Evolutionary conservation across 768 basidiomycete genomes (phyloP).

Genomic region (Pseudohyphozyma bogoriensis): DNA sequence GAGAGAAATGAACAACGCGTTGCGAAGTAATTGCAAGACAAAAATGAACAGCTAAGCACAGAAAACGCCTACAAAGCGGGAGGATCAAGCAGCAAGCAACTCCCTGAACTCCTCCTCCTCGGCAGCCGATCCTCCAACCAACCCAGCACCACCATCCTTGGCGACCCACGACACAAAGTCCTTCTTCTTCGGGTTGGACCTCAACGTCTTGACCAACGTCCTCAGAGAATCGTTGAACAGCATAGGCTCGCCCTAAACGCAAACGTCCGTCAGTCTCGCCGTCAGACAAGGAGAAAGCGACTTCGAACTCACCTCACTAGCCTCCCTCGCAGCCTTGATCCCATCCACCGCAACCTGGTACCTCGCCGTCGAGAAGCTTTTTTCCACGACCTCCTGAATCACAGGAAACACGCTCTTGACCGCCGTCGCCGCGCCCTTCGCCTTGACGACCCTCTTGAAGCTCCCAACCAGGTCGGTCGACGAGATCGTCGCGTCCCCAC

Average conservation of each 20-base stretch:
- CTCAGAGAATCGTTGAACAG: background rate
- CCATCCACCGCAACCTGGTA: conserved; percentile 63
- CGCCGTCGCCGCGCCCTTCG: conserved; percentile 63
- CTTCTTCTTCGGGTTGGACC: background rate
- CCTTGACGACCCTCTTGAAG: conserved; percentile 43
- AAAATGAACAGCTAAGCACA: no score
- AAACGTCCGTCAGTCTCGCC: no score
- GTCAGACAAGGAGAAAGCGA: background rate
- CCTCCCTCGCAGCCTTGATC: conserved; percentile 55
- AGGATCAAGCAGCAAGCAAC: no score
- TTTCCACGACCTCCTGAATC: conserved; percentile 38
- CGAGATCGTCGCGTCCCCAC: conserved; percentile 51
- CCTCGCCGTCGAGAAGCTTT: conserved; percentile 54
- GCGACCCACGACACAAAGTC: background rate
- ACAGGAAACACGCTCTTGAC: conserved; percentile 57
- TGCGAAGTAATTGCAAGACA: no score
- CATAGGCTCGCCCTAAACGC: no score
- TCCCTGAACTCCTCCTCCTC: no score
- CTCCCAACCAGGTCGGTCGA: conserved; percentile 38
- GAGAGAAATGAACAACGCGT: no score
- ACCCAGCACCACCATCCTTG: no score
- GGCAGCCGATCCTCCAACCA: no score
- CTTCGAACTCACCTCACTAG: conserved; percentile 48
- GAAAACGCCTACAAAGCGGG: no score
- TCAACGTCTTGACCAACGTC: background rate